Percentiles rank a stretch among this genome's conserved stretches.
These are phyloP conservation scores for Sisymbrium irio DNA, from an alignment of 345 rosid species.

Conservation along the genomic window DNA sequence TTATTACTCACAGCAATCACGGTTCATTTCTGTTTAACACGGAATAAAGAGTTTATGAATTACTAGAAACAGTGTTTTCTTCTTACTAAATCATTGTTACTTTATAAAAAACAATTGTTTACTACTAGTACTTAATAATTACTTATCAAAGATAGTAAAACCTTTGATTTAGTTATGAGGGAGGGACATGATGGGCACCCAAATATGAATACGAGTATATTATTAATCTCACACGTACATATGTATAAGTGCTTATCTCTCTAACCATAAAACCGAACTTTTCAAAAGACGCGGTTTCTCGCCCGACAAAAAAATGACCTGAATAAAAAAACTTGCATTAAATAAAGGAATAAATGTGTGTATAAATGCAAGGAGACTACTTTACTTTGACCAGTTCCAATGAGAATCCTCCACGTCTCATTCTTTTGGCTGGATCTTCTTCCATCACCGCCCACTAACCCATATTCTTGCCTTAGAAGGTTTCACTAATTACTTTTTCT, in stretches of 20 bases:
- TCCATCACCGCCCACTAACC: conserved; percentile 20
- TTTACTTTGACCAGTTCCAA: conserved; percentile 6
- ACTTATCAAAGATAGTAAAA: not conserved
- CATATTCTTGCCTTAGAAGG: conserved; percentile 40
- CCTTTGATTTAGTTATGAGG: not conserved
- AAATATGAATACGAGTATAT: conserved; percentile 1
- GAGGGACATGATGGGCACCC: conserved; percentile 25
- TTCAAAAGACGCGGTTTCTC: conserved; percentile 62
- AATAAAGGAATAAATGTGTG: not conserved
- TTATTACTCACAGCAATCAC: too few relatives aligned
- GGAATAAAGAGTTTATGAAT: too few relatives aligned
- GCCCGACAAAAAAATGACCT: conserved; percentile 13
- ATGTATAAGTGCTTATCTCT: not conserved
- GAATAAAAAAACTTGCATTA: not conserved
- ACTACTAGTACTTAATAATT: too few relatives aligned
- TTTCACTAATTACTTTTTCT: conserved; percentile 37
- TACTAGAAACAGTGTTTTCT: too few relatives aligned
- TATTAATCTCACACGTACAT: not conserved
- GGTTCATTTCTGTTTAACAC: too few relatives aligned
- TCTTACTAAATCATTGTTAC: too few relatives aligned
- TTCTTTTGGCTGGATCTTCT: not conserved
- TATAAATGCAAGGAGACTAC: conserved; percentile 8
- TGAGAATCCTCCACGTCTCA: conserved; percentile 22
- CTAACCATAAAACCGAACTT: conserved; percentile 27
- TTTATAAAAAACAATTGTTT: too few relatives aligned